Conservation (phyloP, 2,329 filamentous ascomycete genomes). For the Corynespora cassiicola region DNA sequence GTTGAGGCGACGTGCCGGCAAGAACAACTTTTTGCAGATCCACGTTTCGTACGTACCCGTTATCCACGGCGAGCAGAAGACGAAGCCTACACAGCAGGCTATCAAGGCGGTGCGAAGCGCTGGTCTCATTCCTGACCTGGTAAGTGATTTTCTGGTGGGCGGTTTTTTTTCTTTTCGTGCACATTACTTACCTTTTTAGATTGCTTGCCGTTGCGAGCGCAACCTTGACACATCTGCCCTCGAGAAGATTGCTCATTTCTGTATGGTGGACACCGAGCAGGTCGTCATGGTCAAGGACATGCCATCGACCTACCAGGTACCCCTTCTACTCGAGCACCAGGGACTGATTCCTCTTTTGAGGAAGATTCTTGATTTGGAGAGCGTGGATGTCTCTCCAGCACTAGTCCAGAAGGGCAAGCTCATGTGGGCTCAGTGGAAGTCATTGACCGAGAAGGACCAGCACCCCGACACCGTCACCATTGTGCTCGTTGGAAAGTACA, state of each 20-base stretch:
- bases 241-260: conserved; percentile 87
- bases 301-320: conserved; percentile 90
- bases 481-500: conserved; percentile 92
- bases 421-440: conserved; percentile 83
- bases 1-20: conserved; percentile 73
- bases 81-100: conserved; percentile 93
- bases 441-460: conserved; percentile 71
- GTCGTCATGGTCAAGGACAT: conserved; percentile 89
- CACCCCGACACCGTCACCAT: conserved; percentile 76
- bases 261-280: conserved; percentile 84
- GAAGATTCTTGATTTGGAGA: conserved; percentile 69
- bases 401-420: conserved; percentile 67
- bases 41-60: conserved; percentile 89
- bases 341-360: conserved; percentile 73
- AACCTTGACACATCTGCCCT: conserved; percentile 76
- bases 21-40: conserved; percentile 85
- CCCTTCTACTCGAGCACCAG: conserved; percentile 87
- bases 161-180: not conserved
- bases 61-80: conserved; percentile 83
- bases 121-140: conserved; percentile 68
- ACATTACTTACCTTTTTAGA: conserved; percentile 60
- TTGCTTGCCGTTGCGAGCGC: conserved; percentile 89
- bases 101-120: conserved; percentile 84
- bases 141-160: conserved; percentile 43
- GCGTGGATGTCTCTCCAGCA: conserved; percentile 58